Base-by-base conservation (phyloP, 352 stramenopile species). In the Phytophthora pisi region DNA sequence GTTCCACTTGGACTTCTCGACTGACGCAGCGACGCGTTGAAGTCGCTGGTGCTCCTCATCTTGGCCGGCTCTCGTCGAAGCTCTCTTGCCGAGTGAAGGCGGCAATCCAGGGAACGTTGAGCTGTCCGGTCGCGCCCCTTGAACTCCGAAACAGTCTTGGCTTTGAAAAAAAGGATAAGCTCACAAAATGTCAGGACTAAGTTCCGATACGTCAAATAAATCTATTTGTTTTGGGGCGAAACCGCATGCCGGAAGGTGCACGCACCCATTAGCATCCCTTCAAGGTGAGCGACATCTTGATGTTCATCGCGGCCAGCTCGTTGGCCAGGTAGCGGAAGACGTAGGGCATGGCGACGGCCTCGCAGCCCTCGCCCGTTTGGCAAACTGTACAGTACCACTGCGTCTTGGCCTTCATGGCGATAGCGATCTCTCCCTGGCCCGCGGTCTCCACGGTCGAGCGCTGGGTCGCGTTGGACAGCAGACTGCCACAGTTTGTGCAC, bases 261-360 rank as follows among this genome's bases (percentile, higher is more conserved):
- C 38, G 13, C 51, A 59, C 66, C 18, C 5, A 16, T 77, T 70
- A 79, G 46, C 72, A 79, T 61, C 80, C 83, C 75, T 94, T 96
- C 57, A 96, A 64, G 20, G 74, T 91, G 66, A 99, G 86, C 54
- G 92, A 98, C 78, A 99, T 92, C 82, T 99, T 99, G 74, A 99
- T 99, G 78, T 99, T 99, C 98, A 99, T 99, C 43, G 91, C 98
- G 20, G 97, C 98, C 23, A 99, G 84, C 76, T 99, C 98, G 80
- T 99, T 99, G 42, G 93, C 96, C 42, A 99, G 86, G 78, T 98
- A 99, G 16, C 96, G 86, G 78, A 99, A 99, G 36, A 99, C 98
- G 79, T 99, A 99, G 2, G 98, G 98, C 83, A 99, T 95, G 49
- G 97, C 90, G 13, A 99, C 94, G 16, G 96, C 82, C 70, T 98